These are phyloP conservation scores for Aspergillus diversus DNA, from an alignment of 495 filamentous ascomycete genomes.

Conservation along the genomic window DNA sequence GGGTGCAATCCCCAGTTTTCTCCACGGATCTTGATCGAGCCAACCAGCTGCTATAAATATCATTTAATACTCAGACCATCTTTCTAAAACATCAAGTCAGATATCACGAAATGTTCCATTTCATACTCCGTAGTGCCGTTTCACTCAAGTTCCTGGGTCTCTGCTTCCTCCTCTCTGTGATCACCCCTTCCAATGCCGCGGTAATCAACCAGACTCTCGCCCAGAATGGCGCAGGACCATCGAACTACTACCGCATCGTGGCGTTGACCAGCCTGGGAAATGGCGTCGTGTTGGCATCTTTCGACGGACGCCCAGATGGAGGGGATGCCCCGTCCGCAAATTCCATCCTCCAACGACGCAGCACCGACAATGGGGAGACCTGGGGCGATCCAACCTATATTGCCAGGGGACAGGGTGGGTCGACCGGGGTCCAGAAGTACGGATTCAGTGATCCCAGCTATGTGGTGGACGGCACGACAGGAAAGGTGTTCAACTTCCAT, in stretches of 20 bases:
- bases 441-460: not conserved
- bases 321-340: not conserved
- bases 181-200: not conserved
- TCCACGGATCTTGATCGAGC: not conserved
- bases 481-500: not conserved
- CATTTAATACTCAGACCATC: not conserved
- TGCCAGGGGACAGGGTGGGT: not conserved
- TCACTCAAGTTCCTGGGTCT: not conserved
- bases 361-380: not conserved
- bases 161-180: not conserved
- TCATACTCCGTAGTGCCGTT: not conserved
- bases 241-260: not conserved
- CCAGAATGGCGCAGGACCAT: not conserved
- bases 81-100: not conserved
- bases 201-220: not conserved
- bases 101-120: not conserved
- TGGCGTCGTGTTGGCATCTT: not conserved
- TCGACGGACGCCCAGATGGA: not conserved
- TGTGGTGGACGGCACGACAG: not conserved
- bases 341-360: not conserved
- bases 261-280: not conserved
- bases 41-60: not conserved
- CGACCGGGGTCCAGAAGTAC: not conserved
- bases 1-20: not conserved
- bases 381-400: not conserved